phyloP scores from a whole-genome alignment of 257 asterid species.

The Nicotiana attenuata region DNA sequence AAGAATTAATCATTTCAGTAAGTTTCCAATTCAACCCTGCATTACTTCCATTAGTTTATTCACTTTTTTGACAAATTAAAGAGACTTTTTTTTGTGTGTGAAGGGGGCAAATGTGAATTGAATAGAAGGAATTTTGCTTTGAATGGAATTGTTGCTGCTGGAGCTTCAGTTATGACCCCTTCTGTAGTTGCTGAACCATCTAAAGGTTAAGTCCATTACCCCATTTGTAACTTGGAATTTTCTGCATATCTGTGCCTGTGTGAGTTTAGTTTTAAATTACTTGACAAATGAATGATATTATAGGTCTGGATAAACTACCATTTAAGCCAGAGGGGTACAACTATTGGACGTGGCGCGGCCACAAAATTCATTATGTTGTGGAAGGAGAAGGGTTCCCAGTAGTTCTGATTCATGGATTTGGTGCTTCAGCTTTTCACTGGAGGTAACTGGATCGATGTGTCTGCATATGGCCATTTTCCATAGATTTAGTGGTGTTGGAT shows the following conservation, averaged over 20 bases:
- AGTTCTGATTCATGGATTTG: slow-evolving; percentile 93
- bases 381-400: slow-evolving; percentile 88
- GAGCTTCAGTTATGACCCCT: slow-evolving; percentile 58
- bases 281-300: slow-evolving; percentile 1
- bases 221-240: not conserved
- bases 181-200: slow-evolving; percentile 51
- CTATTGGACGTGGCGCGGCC: slow-evolving; percentile 79
- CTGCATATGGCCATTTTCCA: not conserved
- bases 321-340: slow-evolving; percentile 83
- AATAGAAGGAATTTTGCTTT: slow-evolving; percentile 58
- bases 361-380: slow-evolving; percentile 78
- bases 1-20: slow-evolving; percentile 39
- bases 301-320: slow-evolving; percentile 67
- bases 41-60: not conserved
- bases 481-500: not conserved
- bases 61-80: not conserved
- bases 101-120: slow-evolving; percentile 63
- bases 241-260: not conserved
- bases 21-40: slow-evolving; percentile 14
- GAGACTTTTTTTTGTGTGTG: not conserved
- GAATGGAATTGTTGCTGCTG: slow-evolving; percentile 71
- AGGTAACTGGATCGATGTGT: slow-evolving; percentile 36
- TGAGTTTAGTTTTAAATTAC: slow-evolving; percentile 6
- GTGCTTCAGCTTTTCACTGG: slow-evolving; percentile 98
- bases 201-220: slow-evolving; percentile 32